A percentile compares a stretch with the other conserved stretches of the same genome.
Evolutionary conservation across 2,329 filamentous ascomycete genomes (phyloP).

Genomic region (Corinectria fuckeliana): DNA sequence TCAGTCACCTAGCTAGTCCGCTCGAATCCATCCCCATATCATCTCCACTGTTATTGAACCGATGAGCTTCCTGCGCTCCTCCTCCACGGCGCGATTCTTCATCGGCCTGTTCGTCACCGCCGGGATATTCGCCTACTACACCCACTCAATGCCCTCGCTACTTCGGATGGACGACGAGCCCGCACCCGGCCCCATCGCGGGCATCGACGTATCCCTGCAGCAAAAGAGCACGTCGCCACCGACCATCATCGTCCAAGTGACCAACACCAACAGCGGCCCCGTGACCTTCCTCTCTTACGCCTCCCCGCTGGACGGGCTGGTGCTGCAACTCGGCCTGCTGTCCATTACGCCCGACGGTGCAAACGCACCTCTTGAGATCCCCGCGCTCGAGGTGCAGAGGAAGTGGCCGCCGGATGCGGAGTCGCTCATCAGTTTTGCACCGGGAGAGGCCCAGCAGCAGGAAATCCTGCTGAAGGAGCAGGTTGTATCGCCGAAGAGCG

Average conservation of each 20-base stretch:
- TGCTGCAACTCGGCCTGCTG: constrained; percentile 50
- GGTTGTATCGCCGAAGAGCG: constrained; percentile 43
- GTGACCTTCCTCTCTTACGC: constrained; percentile 53
- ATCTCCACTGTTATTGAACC: not conserved
- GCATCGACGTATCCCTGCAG: constrained; percentile 43
- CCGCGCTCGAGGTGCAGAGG: constrained; percentile 47
- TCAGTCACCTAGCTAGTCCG: not conserved
- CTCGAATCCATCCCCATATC: not conserved
- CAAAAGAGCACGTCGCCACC: constrained; percentile 45
- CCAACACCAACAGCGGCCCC: constrained; percentile 46
- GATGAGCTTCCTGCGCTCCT: constrained; percentile 30
- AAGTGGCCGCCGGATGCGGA: constrained; percentile 50
- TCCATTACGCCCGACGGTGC: constrained; percentile 46
- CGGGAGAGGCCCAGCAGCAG: constrained; percentile 44
- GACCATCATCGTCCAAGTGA: constrained; percentile 46
- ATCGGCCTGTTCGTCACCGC: constrained; percentile 30
- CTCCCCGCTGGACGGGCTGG: constrained; percentile 53
- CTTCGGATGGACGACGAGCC: constrained; percentile 20
- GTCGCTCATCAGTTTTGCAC: constrained; percentile 46
- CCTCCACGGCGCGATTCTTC: constrained; percentile 27
- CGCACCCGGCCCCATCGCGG: constrained; percentile 22
- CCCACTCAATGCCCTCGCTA: constrained; percentile 16
- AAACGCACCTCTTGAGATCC: constrained; percentile 44
- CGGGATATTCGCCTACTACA: constrained; percentile 29
- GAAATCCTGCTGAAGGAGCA: constrained; percentile 47